phyloP scores from a whole-genome alignment of 306 rosid species.

The Vigna unguiculata region DNA sequence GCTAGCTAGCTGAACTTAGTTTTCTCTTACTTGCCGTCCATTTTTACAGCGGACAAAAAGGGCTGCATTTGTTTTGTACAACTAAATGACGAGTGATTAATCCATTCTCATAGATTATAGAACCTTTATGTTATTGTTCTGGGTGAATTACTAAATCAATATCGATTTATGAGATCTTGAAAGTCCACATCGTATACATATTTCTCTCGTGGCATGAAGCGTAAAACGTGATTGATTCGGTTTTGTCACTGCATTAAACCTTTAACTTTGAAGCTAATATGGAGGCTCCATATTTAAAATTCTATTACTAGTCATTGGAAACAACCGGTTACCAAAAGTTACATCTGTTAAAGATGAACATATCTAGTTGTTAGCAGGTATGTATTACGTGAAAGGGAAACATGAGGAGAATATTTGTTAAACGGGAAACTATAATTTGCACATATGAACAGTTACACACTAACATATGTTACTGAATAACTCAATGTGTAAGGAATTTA shows the following conservation, averaged over 20 bases:
- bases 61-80: background rate
- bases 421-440: background rate
- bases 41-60: constrained; percentile 32
- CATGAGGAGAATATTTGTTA: background rate
- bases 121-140: constrained; percentile 21
- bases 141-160: constrained; percentile 3
- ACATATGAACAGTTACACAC: background rate
- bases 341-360: background rate
- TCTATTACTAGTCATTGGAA: constrained; percentile 15
- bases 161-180: constrained; percentile 17
- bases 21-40: background rate
- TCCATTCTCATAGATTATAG: constrained; percentile 26
- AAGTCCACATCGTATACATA: background rate
- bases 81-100: constrained; percentile 15
- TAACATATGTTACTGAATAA: background rate
- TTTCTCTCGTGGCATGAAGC: constrained; percentile 29
- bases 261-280: constrained; percentile 39
- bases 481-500: background rate
- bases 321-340: constrained; percentile 12
- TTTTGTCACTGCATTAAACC: too few relatives aligned
- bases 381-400: background rate
- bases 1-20: constrained; percentile 43
- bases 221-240: background rate
- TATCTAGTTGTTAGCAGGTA: constrained; percentile 19
- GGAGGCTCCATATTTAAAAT: constrained; percentile 41